These are phyloP conservation scores for Leishmania gerbilli DNA, from an alignment of 208 protist genomes.

Conservation along the genomic window DNA sequence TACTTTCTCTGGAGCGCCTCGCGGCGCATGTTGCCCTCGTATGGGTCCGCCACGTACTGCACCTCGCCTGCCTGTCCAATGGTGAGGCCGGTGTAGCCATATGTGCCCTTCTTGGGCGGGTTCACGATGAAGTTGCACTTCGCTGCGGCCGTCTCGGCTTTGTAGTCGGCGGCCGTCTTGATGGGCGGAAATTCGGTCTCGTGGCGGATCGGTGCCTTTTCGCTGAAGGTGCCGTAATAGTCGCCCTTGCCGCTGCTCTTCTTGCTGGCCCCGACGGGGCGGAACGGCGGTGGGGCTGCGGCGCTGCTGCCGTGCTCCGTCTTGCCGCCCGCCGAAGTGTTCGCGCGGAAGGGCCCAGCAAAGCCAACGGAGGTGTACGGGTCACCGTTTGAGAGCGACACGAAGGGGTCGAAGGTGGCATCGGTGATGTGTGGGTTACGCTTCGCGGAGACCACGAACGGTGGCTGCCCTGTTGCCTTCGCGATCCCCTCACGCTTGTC, in stretches of 20 bases:
- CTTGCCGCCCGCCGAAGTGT: constrained; percentile 5
- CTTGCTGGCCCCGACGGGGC: constrained; percentile 53
- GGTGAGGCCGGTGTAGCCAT: constrained; percentile 83
- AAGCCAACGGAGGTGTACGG: constrained; percentile 60
- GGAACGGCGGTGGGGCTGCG: constrained; percentile 50
- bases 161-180: constrained; percentile 28
- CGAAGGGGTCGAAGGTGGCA: constrained; percentile 67
- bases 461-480: constrained; percentile 26
- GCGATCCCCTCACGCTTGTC: constrained; percentile 59
- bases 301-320: background rate
- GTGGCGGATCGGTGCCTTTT: constrained; percentile 67
- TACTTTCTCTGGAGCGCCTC: constrained; percentile 43
- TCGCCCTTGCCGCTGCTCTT: constrained; percentile 84
- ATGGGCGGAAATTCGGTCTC: constrained; percentile 82
- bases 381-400: constrained; percentile 75
- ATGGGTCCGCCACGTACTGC: constrained; percentile 83
- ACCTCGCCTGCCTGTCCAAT: constrained; percentile 79
- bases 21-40: constrained; percentile 41
- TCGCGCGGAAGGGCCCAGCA: constrained; percentile 49
- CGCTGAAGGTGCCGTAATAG: constrained; percentile 91
- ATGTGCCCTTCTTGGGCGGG: constrained; percentile 90
- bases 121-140: constrained; percentile 81
- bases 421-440: constrained; percentile 78
- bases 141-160: constrained; percentile 28
- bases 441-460: constrained; percentile 77